Conservation (phyloP, 225 moss, liverwort and hornwort genomes). For the Pseudisothecium myosuroides region DNA sequence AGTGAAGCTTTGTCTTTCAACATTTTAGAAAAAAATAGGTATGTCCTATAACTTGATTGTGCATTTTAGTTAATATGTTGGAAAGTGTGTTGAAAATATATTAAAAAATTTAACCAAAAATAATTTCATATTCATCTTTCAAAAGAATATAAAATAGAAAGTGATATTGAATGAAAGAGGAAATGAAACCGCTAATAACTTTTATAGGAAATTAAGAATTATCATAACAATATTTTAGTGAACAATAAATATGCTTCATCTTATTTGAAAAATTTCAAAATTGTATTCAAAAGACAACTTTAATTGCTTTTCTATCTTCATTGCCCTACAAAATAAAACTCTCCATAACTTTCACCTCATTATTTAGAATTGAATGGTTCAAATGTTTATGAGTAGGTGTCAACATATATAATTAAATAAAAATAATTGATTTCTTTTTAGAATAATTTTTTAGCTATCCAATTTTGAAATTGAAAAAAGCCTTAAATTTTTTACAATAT, state of each 20-base stretch:
- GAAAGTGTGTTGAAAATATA: neutral
- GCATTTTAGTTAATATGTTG: neutral
- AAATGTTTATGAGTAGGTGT: neutral
- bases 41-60: neutral
- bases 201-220: neutral
- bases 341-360: neutral
- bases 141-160: neutral
- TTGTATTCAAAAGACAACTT: neutral
- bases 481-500: neutral
- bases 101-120: neutral
- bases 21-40: neutral
- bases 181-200: neutral
- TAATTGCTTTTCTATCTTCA: neutral
- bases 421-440: neutral
- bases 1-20: neutral
- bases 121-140: neutral
- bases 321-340: accelerated
- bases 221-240: too few species aligned
- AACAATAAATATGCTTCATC: neutral
- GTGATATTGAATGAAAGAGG: neutral
- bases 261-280: neutral
- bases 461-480: neutral
- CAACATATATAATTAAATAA: neutral
- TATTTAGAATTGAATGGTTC: neutral
- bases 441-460: neutral